Base-by-base conservation (phyloP, 106 monocot species). In the Dendrobium officinale region DNA sequence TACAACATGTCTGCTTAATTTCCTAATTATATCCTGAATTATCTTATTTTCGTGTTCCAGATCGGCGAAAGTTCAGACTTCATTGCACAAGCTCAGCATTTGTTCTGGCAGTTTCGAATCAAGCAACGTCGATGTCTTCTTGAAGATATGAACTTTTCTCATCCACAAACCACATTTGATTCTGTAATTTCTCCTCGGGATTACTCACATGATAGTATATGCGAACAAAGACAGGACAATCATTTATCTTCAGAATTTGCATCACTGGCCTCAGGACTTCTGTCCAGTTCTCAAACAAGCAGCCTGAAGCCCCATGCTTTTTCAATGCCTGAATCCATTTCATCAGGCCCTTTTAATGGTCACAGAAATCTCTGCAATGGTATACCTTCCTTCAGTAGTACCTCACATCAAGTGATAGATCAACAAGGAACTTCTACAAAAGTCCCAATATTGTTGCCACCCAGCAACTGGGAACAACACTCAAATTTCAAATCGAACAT, bases 41-140 rank as follows among this genome's bases (percentile, higher is more conserved):
- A 13, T 78, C 72, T 40, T 20, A 31, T 29, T 83, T 13, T 42
- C 61, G 11, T 42, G 4, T 6, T 59, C 40, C 82, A 98, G 95
- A 80, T 95, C 72, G 22, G 42, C 22, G 92, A 97, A 80, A 91
- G 77, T 84, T 79, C 78, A 10, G 86, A 81, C 77, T 92, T 97
- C 67, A 22, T 92, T 16, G 59, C 78, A 58, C 82, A 94, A 82
- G 88, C 82, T 61, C 85, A 79, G 67, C 49, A 78, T 26, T 61
- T 73, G 18, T 58, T 92, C 33, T 72, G 68, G 70, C 82, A 67
- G 59, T 27, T 44, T 22, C 80, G 75, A 64, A 80, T 22, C 56
- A 61, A 81, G 42, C 51, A 51, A 51, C 51, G 13, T 15, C 5
- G 9, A 45, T 45, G 29, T 31, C 67, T 48, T 80, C 2, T 78